Percentiles rank a stretch among this genome's conserved stretches.
These are phyloP conservation scores for Sporisorium reilianum DNA, from an alignment of 1,284 basidiomycete species.

Conservation along the genomic window DNA sequence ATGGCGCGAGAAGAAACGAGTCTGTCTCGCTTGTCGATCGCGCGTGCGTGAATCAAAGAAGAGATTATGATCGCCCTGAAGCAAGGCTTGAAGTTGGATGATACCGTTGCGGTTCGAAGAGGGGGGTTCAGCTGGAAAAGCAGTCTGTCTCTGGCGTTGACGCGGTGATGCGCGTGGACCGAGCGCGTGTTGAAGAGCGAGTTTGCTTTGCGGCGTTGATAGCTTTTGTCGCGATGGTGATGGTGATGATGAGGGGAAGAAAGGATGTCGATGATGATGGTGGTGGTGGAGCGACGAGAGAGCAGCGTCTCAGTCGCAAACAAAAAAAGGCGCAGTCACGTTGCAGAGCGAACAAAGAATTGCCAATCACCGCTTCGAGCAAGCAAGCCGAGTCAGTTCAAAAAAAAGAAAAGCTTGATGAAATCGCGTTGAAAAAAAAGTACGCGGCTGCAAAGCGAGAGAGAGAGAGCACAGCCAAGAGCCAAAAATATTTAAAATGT, in stretches of 20 bases:
- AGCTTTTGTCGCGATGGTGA: neutral
- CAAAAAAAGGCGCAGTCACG: neutral
- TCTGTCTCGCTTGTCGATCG: neutral
- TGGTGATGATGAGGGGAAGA: neutral
- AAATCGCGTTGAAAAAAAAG: neutral
- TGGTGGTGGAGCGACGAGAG: neutral
- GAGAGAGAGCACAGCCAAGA: too few species aligned
- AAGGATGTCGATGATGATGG: neutral
- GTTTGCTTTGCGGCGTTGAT: neutral
- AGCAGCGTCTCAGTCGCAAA: neutral
- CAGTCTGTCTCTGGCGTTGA: neutral
- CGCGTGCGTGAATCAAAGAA: neutral
- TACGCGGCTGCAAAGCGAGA: too few species aligned
- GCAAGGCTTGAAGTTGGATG: neutral
- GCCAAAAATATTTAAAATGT: too few species aligned
- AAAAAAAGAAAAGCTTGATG: neutral
- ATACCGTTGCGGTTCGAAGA: neutral
- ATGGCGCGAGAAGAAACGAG: neutral
- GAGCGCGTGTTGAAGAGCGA: slow-evolving; percentile 1
- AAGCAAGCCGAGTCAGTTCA: too few species aligned
- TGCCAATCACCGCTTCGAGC: too few species aligned
- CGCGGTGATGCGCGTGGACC: neutral
- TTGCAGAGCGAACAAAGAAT: too few species aligned
- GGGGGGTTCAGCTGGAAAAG: neutral
- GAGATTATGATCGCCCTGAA: too few species aligned